Percentiles rank a stretch among this genome's conserved stretches.
phyloP scores from a whole-genome alignment of 1,139 yeast genomes.

The Trichomonascaceae sp. region DNA sequence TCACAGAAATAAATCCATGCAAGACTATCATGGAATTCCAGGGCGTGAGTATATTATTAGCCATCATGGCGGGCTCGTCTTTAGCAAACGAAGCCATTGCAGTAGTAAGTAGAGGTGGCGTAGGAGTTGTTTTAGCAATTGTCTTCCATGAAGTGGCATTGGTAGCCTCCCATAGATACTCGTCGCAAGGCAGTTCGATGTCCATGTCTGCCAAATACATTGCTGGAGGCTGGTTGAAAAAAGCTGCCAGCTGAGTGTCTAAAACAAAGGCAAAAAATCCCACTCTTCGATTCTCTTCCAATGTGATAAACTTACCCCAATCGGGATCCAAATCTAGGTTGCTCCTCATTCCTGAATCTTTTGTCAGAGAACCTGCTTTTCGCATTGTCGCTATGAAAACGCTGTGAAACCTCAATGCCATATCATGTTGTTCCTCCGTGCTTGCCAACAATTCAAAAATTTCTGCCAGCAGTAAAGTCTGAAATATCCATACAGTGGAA shows the following conservation, averaged over 20 bases:
- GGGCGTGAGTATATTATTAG: conserved; percentile 20
- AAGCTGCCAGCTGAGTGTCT: conserved; percentile 24
- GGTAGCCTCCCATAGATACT: conserved; percentile 24
- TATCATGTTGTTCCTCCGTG: conserved; percentile 44
- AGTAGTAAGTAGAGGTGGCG: conserved; percentile 21
- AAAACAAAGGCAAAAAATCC: conserved; percentile 26
- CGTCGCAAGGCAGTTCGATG: conserved; percentile 23
- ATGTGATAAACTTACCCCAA: conserved; percentile 22
- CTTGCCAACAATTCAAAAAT: conserved; percentile 54
- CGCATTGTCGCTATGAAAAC: conserved; percentile 26
- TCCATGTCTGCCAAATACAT: conserved; percentile 24
- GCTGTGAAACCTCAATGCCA: conserved; percentile 25
- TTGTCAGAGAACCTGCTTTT: conserved; percentile 19
- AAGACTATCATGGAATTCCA: conserved; percentile 27
- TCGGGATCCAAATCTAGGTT: conserved; percentile 15
- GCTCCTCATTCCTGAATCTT: background rate
- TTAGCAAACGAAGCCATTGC: conserved; percentile 20
- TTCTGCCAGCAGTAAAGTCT: conserved; percentile 56
- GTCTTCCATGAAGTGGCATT: conserved; percentile 19
- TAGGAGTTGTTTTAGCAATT: conserved; percentile 12
- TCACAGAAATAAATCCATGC: conserved; percentile 25
- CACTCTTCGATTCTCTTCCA: conserved; percentile 22
- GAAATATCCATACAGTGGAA: conserved; percentile 59
- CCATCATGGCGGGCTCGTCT: conserved; percentile 14
- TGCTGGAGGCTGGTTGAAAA: conserved; percentile 25